Conservation (phyloP, 306 rosid genomes). For the Amphicarpaea edgeworthii region DNA sequence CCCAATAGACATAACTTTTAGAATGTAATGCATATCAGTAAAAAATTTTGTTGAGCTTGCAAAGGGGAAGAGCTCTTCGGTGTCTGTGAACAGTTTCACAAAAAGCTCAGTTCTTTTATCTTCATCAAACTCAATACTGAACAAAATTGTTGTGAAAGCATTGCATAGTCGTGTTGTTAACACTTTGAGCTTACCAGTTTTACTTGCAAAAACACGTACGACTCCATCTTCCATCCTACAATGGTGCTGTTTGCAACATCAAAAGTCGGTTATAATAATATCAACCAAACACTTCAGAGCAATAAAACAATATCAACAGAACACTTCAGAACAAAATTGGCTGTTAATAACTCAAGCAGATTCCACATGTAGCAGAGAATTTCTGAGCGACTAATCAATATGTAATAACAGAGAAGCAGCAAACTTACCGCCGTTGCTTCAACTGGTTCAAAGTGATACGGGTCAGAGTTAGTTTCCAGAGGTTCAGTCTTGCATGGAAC, state of each 20-base stretch:
- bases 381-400: slow-evolving; percentile 28
- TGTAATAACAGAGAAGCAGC: slow-evolving; percentile 27
- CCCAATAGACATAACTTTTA: slow-evolving; percentile 77
- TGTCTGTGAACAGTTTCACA: slow-evolving; percentile 52
- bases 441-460: slow-evolving; percentile 58
- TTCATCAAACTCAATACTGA: slow-evolving; percentile 24
- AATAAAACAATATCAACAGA: slow-evolving; percentile 32
- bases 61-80: slow-evolving; percentile 79
- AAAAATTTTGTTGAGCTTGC: slow-evolving; percentile 78
- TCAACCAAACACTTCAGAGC: slow-evolving; percentile 34
- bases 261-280: slow-evolving; percentile 37
- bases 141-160: slow-evolving; percentile 18
- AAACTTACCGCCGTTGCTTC: slow-evolving; percentile 56
- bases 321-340: slow-evolving; percentile 30
- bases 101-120: slow-evolving; percentile 33
- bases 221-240: slow-evolving; percentile 84
- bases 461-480: slow-evolving; percentile 50
- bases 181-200: slow-evolving; percentile 61
- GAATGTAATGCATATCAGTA: slow-evolving; percentile 83
- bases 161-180: slow-evolving; percentile 21
- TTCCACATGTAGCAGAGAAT: slow-evolving; percentile 32
- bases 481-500: slow-evolving; percentile 55
- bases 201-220: slow-evolving; percentile 65
- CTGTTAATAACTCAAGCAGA: slow-evolving; percentile 24
- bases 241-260: slow-evolving; percentile 62